Percentiles rank a stretch among this genome's conserved stretches.
phyloP scores from a whole-genome alignment of 1,284 basidiomycete species.

The Amylostereum areolatum region DNA sequence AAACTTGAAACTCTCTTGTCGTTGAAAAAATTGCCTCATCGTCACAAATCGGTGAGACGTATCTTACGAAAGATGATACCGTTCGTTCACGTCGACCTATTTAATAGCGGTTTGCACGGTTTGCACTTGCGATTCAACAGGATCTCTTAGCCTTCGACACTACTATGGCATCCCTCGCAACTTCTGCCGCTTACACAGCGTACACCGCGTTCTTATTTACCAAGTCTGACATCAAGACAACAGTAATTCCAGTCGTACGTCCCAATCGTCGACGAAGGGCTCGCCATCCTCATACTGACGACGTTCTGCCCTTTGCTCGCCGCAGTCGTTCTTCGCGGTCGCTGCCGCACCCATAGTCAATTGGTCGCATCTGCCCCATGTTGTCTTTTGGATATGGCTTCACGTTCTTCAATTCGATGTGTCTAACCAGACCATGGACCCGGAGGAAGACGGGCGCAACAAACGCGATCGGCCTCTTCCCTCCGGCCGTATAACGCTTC shows the following conservation, averaged over 20 bases:
- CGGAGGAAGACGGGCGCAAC: conserved; percentile 36
- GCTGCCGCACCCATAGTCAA: conserved; percentile 25
- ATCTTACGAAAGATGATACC: too few species aligned
- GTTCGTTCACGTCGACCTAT: too few species aligned
- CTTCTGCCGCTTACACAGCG: background rate
- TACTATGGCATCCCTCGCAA: too few species aligned
- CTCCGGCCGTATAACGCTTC: conserved; percentile 29
- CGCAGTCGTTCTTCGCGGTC: conserved; percentile 29
- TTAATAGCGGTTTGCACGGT: too few species aligned
- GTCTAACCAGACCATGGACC: conserved; percentile 34
- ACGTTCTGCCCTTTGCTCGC: conserved; percentile 2
- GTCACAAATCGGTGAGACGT: too few species aligned
- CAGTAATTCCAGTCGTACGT: conserved; percentile 33
- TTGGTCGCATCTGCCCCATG: conserved; percentile 17
- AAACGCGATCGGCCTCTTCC: conserved; percentile 41
- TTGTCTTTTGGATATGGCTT: conserved; percentile 35
- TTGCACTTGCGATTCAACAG: too few species aligned
- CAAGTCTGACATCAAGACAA: conserved; percentile 33
- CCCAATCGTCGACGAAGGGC: background rate
- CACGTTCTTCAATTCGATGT: conserved; percentile 37
- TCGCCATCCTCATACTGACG: background rate
- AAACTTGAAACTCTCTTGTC: too few species aligned
- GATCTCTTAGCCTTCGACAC: too few species aligned
- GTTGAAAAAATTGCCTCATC: too few species aligned
- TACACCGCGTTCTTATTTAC: conserved; percentile 34